Evolutionary conservation across 208 protist genomes (phyloP).

Genomic region (Willaertia magna): DNA sequence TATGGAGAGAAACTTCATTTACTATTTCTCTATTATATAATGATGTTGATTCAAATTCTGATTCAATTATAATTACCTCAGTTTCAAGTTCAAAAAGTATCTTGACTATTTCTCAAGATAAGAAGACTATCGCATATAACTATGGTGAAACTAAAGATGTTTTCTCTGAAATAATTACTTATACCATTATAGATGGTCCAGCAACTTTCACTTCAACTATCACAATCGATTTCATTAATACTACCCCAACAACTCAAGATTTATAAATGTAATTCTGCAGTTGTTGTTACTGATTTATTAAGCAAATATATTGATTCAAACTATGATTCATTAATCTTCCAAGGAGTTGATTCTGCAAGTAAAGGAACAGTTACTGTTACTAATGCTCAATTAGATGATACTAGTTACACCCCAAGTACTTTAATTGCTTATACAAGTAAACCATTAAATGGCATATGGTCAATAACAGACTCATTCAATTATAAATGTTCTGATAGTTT

Average conservation of each 20-base stretch:
- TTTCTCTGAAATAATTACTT: not conserved
- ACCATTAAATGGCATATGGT: no score
- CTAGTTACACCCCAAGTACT: no score
- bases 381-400: no score
- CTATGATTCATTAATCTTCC: no score
- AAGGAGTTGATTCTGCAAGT: no score
- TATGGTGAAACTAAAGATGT: not conserved
- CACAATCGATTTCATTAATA: not conserved
- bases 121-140: not conserved
- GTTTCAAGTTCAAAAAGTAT: not conserved
- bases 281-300: no score
- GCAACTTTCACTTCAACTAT: not conserved
- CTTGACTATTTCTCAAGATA: not conserved
- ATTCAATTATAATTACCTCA: not conserved
- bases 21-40: not conserved
- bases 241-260: no score
- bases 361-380: no score
- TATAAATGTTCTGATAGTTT: not conserved
- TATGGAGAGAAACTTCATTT: not conserved
- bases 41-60: not conserved
- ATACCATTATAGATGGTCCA: not conserved
- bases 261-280: no score
- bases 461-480: not conserved
- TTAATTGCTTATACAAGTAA: no score
- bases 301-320: no score